A percentile compares a stretch with the other conserved stretches of the same genome.
Conservation (phyloP, 2,329 filamentous ascomycete genomes). For the Aspergillus awamori region DNA sequence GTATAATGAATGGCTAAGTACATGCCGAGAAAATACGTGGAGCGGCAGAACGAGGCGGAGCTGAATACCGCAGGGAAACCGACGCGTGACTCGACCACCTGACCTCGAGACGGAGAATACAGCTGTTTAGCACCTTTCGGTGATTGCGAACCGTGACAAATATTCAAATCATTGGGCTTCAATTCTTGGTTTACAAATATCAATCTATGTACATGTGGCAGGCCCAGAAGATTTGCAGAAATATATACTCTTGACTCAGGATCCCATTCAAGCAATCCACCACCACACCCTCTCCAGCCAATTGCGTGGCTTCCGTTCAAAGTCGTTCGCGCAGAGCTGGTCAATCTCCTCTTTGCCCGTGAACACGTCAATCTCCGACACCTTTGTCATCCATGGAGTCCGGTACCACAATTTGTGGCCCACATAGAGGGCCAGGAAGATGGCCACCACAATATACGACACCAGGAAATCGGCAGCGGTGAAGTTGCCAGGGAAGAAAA, state of each 20-base stretch:
- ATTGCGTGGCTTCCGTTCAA: constrained; percentile 45
- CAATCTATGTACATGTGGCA: not conserved
- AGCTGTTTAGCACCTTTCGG: not conserved
- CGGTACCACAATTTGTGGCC: constrained; percentile 40
- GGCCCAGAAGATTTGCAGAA: not conserved
- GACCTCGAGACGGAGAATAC: not conserved
- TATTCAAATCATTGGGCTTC: not conserved
- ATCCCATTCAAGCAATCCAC: constrained; percentile 41
- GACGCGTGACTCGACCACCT: not conserved
- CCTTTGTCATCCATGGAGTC: constrained; percentile 34
- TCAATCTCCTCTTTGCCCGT: constrained; percentile 52
- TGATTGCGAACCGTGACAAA: not conserved
- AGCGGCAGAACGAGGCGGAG: not conserved
- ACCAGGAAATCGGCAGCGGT: constrained; percentile 55
- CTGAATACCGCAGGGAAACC: not conserved
- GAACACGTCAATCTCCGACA: constrained; percentile 48
- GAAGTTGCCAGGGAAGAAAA: constrained; percentile 54
- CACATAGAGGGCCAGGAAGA: constrained; percentile 49
- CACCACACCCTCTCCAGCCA: constrained; percentile 50
- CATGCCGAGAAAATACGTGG: not conserved
- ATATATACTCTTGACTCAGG: not conserved
- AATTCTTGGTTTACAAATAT: not conserved
- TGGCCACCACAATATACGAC: constrained; percentile 58
- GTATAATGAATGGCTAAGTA: no score
- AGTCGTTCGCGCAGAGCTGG: constrained; percentile 45